These are phyloP conservation scores for Rhodotorula kratochvilovae DNA, from an alignment of 768 basidiomycete species.

Conservation along the genomic window DNA sequence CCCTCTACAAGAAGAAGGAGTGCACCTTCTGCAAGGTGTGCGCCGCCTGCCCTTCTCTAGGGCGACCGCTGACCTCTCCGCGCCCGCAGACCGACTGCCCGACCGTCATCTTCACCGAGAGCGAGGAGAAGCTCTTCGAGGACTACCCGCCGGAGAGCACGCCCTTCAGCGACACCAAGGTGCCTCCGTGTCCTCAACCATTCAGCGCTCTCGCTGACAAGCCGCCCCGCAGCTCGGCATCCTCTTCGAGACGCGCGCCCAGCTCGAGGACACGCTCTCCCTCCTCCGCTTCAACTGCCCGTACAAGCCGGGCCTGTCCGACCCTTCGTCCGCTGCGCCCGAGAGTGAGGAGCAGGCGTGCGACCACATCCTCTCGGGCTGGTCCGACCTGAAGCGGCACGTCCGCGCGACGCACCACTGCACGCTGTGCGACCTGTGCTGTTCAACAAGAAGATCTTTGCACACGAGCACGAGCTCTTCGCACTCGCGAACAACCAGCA, in stretches of 20 bases:
- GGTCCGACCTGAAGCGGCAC: conserved; percentile 85
- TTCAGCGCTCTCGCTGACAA: not conserved
- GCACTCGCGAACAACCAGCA: conserved; percentile 52
- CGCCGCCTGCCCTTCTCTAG: not conserved
- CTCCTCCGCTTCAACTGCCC: conserved; percentile 94
- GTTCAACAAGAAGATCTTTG: conserved; percentile 85
- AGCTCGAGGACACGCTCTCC: conserved; percentile 91
- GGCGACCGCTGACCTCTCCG: not conserved
- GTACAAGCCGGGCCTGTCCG: conserved; percentile 6
- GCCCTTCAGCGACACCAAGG: conserved; percentile 40
- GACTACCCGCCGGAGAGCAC: conserved; percentile 31
- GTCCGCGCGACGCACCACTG: conserved; percentile 68
- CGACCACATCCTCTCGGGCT: conserved; percentile 75
- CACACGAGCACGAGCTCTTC: conserved; percentile 89
- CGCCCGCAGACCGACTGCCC: conserved; percentile 39
- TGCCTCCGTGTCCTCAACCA: not conserved
- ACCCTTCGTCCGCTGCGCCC: not conserved
- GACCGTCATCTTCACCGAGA: conserved; percentile 32
- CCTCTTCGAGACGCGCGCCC: conserved; percentile 80
- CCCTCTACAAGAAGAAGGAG: conserved; percentile 85
- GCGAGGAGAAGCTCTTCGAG: conserved; percentile 15
- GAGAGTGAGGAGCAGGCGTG: conserved; percentile 57
- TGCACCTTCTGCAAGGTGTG: conserved; percentile 95
- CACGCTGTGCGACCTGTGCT: conserved; percentile 82
- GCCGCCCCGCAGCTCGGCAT: conserved; percentile 60